Percentiles rank a stretch among this genome's conserved stretches.
phyloP scores from a whole-genome alignment of 176 grass and related monocot species.

The Oryza brachyantha region DNA sequence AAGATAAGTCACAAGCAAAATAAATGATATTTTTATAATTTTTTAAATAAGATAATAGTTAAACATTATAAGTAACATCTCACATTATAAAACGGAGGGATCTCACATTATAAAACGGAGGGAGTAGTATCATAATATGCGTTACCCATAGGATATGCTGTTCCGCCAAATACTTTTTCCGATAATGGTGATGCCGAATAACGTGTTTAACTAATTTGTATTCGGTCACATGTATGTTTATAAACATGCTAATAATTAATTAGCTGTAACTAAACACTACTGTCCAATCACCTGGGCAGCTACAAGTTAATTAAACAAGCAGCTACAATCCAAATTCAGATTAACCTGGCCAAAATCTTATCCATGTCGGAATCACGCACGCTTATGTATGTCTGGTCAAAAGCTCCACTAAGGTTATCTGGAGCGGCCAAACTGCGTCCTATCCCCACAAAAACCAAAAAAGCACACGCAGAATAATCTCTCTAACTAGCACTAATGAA shows the following conservation, averaged over 20 bases:
- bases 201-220: not conserved
- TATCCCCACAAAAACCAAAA: not conserved
- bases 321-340: not conserved
- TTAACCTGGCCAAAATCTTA: not conserved
- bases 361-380: not conserved
- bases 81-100: too few relatives aligned
- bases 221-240: not conserved
- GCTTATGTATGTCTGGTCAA: slow-evolving; percentile 16
- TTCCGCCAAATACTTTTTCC: not conserved
- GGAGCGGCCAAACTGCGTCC: slow-evolving; percentile 1
- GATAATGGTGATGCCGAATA: not conserved
- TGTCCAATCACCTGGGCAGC: not conserved
- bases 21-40: too few relatives aligned
- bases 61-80: too few relatives aligned
- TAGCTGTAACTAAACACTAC: not conserved
- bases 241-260: not conserved
- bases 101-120: too few relatives aligned
- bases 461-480: slow-evolving; percentile 7
- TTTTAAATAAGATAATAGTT: too few relatives aligned
- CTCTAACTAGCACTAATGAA: not conserved
- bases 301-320: not conserved
- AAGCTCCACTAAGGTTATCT: not conserved
- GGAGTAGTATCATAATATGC: too few relatives aligned
- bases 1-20: too few relatives aligned
- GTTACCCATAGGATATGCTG: too few relatives aligned